Evolutionary conservation across 805 yeast species (phyloP), one percentile per base, ranked within the genome.

Genomic region (Sugiyamaella smithiae): DNA sequence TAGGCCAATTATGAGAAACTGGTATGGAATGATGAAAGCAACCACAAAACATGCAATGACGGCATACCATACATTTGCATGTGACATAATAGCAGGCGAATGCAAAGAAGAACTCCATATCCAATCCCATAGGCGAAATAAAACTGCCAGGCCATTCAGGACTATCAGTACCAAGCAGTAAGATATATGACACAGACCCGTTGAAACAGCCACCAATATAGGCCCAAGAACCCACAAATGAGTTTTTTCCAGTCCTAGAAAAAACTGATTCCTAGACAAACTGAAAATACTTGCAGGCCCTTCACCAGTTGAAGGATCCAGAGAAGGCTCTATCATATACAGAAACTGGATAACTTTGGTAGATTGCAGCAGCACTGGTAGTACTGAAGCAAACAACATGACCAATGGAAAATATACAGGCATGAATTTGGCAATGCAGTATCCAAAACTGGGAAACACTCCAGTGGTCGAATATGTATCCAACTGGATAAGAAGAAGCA

Each of bases 171-270:
- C 44, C 17, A 28, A 53, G 28, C 65, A 60, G 33, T 46, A 38
- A 9, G 72, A 72, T 23, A 65, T 52, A 41, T 72, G 64, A 40
- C 70, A 68, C 48, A 75, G 64, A 31, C 77, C 74, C 40, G 68
- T 66, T 3, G 76, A 70, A 44, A 75, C 71, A 14, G 74, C 75
- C 3, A 76, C 59, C 52, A 84, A 76, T 2, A 83, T 23, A 1
- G 85, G 77, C 1, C 87, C 90, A 28, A 84, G 64, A 49, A 78
- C 71, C 70, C 81, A 78, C 33, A 81, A 14, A 20, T 71, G 72
- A 12, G 63, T 58, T 50, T 82, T 87, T 53, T 81, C 80, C 4
- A 85, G 63, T 0, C 96, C 95, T 45, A 87, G 64, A 59, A 76
- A 85, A 58, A 77, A 82, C 17, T 31, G 29, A 52, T 43, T 40